These are phyloP conservation scores for Globisporangium yorkense DNA, from an alignment of 352 stramenopile genomes.

Conservation along the genomic window DNA sequence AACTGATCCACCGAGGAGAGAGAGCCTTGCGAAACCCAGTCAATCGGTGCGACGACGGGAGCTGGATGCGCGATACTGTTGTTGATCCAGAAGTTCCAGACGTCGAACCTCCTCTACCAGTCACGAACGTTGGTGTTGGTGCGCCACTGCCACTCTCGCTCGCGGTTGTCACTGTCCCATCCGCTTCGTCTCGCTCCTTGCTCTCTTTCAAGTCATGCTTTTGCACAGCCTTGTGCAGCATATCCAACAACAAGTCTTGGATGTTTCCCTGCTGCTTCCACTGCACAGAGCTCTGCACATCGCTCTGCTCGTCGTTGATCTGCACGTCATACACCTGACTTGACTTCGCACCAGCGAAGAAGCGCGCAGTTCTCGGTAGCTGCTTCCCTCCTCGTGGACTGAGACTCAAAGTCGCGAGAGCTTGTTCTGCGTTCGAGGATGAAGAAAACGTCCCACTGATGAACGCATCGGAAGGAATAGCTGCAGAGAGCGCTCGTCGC, in stretches of 20 bases:
- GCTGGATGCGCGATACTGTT: slow-evolving; percentile 34
- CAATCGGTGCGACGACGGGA: slow-evolving; percentile 33
- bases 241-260: slow-evolving; percentile 57
- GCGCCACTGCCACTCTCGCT: slow-evolving; percentile 7
- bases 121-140: slow-evolving; percentile 2
- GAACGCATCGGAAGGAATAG: neutral
- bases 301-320: neutral
- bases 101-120: slow-evolving; percentile 2
- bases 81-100: slow-evolving; percentile 1
- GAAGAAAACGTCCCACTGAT: neutral
- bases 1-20: slow-evolving; percentile 54
- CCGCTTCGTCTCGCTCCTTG: slow-evolving; percentile 36
- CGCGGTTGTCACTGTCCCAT: slow-evolving; percentile 10
- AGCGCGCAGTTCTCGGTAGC: neutral
- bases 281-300: slow-evolving; percentile 4
- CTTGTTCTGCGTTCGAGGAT: neutral
- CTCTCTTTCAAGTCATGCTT: slow-evolving; percentile 70
- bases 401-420: slow-evolving; percentile 10
- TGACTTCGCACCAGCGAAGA: neutral
- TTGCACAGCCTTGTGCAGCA: slow-evolving; percentile 59
- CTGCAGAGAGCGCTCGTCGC: neutral
- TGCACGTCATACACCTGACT: neutral
- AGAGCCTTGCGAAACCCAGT: slow-evolving; percentile 59
- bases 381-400: slow-evolving; percentile 10
- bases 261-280: slow-evolving; percentile 33